Conservation (phyloP, 192 early-diverging fungal species). For the Umbelopsis isabellina region DNA sequence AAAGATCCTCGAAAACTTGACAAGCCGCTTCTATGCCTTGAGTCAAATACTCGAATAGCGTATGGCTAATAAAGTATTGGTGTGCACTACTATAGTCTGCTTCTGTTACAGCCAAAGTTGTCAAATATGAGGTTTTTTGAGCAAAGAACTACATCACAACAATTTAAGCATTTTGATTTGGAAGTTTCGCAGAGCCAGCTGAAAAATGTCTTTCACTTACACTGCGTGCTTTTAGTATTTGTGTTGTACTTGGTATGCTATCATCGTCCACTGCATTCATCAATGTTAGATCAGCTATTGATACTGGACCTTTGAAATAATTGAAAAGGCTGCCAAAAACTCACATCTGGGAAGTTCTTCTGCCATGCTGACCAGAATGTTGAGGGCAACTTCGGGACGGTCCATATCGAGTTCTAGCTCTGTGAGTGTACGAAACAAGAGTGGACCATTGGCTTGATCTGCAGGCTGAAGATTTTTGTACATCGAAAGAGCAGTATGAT, state of each 20-base stretch:
- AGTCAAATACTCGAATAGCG: constrained; percentile 49
- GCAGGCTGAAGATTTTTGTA: neutral
- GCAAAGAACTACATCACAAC: constrained; percentile 38
- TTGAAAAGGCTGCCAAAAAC: neutral
- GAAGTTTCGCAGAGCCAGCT: neutral
- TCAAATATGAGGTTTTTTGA: constrained; percentile 47
- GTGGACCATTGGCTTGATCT: constrained; percentile 39
- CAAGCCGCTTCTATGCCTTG: constrained; percentile 38
- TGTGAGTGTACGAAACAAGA: constrained; percentile 51
- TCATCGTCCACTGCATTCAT: constrained; percentile 6
- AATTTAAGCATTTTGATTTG: neutral
- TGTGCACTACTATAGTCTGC: constrained; percentile 35
- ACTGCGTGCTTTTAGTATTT: constrained; percentile 44
- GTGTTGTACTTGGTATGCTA: constrained; percentile 25
- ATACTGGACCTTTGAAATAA: too few species aligned
- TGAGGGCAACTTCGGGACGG: constrained; percentile 45
- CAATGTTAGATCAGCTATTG: neutral
- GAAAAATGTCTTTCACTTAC: constrained; percentile 25
- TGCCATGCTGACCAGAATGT: constrained; percentile 44
- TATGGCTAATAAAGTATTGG: constrained; percentile 45
- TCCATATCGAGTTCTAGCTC: constrained; percentile 57
- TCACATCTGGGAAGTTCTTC: constrained; percentile 30
- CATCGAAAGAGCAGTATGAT: constrained; percentile 46
- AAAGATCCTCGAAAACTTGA: constrained; percentile 42
- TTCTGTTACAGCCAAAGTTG: constrained; percentile 26